Evolutionary conservation across 2,329 filamentous ascomycete genomes (phyloP).

Genomic region (Stromatinia cepivora): DNA sequence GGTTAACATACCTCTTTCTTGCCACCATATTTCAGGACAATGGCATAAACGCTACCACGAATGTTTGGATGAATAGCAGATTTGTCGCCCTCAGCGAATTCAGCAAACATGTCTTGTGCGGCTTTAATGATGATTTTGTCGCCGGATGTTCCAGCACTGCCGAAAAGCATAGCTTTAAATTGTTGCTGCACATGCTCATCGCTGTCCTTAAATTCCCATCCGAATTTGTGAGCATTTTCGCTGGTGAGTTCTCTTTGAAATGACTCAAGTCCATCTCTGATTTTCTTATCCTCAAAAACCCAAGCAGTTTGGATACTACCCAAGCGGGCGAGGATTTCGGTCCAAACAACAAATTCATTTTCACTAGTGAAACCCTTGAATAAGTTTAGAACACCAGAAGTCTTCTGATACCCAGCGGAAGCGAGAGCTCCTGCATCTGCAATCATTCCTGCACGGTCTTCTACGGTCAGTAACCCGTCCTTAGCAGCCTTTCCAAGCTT

Average conservation of each 20-base stretch:
- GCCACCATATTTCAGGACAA: constrained; percentile 80
- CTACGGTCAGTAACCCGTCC: constrained; percentile 74
- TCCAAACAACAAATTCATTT: constrained; percentile 91
- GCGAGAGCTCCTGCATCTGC: constrained; percentile 89
- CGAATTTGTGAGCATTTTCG: constrained; percentile 79
- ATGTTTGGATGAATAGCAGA: constrained; percentile 90
- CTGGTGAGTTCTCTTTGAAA: constrained; percentile 80
- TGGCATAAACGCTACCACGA: constrained; percentile 80
- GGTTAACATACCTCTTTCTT: constrained; percentile 65
- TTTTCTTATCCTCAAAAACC: constrained; percentile 78
- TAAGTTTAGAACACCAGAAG: constrained; percentile 81
- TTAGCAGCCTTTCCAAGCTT: constrained; percentile 89
- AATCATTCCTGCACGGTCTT: constrained; percentile 93
- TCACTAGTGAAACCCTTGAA: constrained; percentile 85
- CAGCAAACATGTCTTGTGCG: constrained; percentile 86
- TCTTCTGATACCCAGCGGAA: constrained; percentile 89
- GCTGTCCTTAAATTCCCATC: constrained; percentile 81
- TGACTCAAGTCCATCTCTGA: constrained; percentile 73
- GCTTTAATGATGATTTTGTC: constrained; percentile 77
- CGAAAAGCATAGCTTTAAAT: constrained; percentile 91
- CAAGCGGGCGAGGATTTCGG: constrained; percentile 80
- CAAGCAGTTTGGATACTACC: constrained; percentile 79
- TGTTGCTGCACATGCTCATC: constrained; percentile 92
- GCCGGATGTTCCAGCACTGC: constrained; percentile 75
- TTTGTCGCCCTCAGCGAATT: constrained; percentile 76